Evolutionary conservation across 2,329 filamentous ascomycete species (phyloP), one percentile per base, ranked within the genome.

Genomic region (Didymella pomorum): DNA sequence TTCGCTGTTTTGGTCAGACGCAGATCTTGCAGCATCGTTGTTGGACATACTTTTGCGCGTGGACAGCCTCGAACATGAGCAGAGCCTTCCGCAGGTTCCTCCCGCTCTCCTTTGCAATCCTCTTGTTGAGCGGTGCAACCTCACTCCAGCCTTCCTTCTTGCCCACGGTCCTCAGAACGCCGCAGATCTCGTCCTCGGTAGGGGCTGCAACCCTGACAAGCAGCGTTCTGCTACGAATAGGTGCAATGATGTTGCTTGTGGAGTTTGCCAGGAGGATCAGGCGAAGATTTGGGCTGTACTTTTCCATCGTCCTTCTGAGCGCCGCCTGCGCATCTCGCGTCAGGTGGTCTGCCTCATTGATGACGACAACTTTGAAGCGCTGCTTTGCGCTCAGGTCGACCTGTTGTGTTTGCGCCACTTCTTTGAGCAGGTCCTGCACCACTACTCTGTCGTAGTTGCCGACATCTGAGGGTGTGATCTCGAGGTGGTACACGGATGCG

Each of bases 171-270:
- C 78, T 82, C 60, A 99, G 81, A 26, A 92, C 94, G 37, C 84
- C 81, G 66, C 89, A 92, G 60, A 99, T 98, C 71, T 99, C 90
- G 8, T 85, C 84, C 68, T 96, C 89, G 0, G 88, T 92, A 8
- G 95, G 95, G 20, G 95, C 94, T 14, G 95, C 89, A 25, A 99
- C 95, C 65, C 95, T 86, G 53, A 99, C 92, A 48, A 99, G 84
- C 76, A 99, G 82, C 52, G 93, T 97, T 78, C 95, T 85, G 70
- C 91, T 96, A 65, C 94, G 87, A 74, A 99, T 99, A 0, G 95
- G 95, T n/a, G 95, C 94, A 77, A 99, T 99, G 70, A 99, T 99
- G 73, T 98, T 98, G 64, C 93, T 93, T 21, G 95, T 99, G 66
- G 91, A 96, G 76, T 98, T 98, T 47, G 95, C 95, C 60, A 99